Conservation (phyloP, 2,329 filamentous ascomycete species). For the Arthroderma sp. region DNA sequence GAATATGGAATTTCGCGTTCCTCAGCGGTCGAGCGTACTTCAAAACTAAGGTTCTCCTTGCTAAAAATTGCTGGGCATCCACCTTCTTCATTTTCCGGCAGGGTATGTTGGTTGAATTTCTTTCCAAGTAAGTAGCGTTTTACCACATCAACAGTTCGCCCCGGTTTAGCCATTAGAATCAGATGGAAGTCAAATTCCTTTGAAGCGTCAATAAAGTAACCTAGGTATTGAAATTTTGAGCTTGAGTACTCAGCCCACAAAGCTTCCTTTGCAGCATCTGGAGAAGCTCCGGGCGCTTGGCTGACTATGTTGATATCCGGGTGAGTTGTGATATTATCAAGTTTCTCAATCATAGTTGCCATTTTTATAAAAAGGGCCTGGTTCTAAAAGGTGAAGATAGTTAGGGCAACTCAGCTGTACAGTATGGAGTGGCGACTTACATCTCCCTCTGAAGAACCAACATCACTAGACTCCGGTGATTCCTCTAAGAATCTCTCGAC, state of each 20-base stretch:
- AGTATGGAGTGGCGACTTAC: conserved; percentile 15
- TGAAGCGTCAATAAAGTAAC: conserved; percentile 31
- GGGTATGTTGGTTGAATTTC: conserved; percentile 12
- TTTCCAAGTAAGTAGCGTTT: conserved; percentile 34
- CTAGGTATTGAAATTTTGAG: conserved; percentile 35
- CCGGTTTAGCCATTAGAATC: conserved; percentile 28
- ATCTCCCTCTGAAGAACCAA: conserved; percentile 14
- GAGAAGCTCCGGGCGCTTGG: conserved; percentile 25
- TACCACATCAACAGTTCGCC: conserved; percentile 28
- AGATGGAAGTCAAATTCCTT: conserved; percentile 28
- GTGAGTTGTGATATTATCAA: conserved; percentile 35
- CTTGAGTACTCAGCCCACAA: conserved; percentile 38
- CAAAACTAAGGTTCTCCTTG: conserved; percentile 27
- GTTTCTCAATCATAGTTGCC: conserved; percentile 24
- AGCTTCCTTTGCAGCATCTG: conserved; percentile 29
- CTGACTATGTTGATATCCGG: conserved; percentile 34
- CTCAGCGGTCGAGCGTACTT: conserved; percentile 24
- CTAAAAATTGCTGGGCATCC: conserved; percentile 25
- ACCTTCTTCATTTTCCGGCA: conserved; percentile 16
- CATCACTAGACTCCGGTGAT: conserved; percentile 1
- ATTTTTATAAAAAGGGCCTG: conserved; percentile 22
- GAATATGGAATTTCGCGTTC: conserved; percentile 24
- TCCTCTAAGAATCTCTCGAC: conserved; percentile 23
- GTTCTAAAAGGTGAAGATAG: conserved; percentile 12
- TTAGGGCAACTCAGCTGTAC: neutral